Percentiles rank a stretch among this genome's conserved stretches.
These are phyloP conservation scores for Nannochloris sp. DNA, from an alignment of 139 green algal species.

Conservation along the genomic window DNA sequence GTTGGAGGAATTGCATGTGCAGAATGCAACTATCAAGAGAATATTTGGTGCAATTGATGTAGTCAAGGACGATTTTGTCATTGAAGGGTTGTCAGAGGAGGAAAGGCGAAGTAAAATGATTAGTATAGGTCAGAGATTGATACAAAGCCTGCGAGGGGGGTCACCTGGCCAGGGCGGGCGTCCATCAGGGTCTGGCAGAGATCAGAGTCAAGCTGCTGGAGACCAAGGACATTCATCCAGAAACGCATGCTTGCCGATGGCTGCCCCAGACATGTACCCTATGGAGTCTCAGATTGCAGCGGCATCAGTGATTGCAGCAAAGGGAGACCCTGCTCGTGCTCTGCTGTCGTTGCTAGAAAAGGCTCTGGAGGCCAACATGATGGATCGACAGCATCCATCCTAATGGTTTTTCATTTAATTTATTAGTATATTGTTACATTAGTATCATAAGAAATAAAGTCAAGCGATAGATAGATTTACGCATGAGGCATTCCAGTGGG, in stretches of 20 bases:
- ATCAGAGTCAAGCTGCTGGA: no score
- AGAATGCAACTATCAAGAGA: constrained; percentile 7
- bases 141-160: neutral
- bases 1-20: neutral
- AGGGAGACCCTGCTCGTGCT: constrained; percentile 15
- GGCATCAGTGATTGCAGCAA: constrained; percentile 10
- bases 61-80: constrained; percentile 4
- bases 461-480: neutral
- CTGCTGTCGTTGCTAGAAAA: constrained; percentile 24
- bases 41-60: constrained; percentile 4
- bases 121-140: constrained; percentile 4
- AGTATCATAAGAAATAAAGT: constrained; percentile 1
- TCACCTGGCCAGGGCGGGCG: no score
- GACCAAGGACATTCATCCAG: no score
- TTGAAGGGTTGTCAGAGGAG: neutral
- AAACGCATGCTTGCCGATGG: neutral
- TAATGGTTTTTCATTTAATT: neutral
- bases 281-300: constrained; percentile 27
- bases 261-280: neutral
- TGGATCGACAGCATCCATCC: neutral
- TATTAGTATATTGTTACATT: neutral
- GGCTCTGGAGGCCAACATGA: constrained; percentile 11
- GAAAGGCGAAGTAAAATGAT: constrained; percentile 4
- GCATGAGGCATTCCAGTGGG: constrained; percentile 5
- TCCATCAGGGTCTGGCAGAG: no score